Conservation (phyloP, 2,329 filamentous ascomycete species). For the Thielaviopsis populi region DNA sequence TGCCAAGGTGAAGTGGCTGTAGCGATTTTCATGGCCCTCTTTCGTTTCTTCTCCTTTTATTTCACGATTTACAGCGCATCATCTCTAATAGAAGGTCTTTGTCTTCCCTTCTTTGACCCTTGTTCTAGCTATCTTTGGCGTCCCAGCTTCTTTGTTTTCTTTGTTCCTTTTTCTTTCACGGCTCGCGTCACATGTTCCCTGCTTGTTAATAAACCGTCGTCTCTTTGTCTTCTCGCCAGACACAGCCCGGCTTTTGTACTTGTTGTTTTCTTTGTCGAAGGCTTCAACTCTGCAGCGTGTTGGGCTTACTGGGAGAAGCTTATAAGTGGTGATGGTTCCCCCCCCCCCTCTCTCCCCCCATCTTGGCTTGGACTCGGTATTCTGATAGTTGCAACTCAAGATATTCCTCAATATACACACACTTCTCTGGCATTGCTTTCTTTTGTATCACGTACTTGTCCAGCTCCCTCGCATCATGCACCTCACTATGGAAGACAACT, state of each 20-base stretch:
- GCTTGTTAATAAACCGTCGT: neutral
- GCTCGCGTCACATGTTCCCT: neutral
- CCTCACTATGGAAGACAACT: neutral
- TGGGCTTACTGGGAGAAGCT: neutral
- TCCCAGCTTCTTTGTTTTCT: neutral
- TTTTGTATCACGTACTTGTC: neutral
- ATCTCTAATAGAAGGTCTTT: neutral
- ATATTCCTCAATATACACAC: neutral
- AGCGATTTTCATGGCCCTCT: slow-evolving; percentile 12
- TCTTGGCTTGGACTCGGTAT: neutral
- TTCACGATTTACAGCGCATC: neutral
- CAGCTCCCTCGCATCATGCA: neutral
- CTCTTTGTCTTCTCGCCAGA: neutral
- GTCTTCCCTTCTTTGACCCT: neutral
- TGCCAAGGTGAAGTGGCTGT: slow-evolving; percentile 73
- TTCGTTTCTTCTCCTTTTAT: neutral
- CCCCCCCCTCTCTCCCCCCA: too few species aligned
- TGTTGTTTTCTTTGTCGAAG: neutral
- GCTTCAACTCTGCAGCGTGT: neutral
- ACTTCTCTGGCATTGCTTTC: neutral
- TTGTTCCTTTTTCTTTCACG: neutral
- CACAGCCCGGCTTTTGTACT: neutral
- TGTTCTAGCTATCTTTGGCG: neutral
- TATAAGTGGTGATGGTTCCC: neutral
- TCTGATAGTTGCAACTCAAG: too few species aligned